phyloP scores from a whole-genome alignment of 768 basidiomycete species.

The Hygrophoropsis aurantiaca region DNA sequence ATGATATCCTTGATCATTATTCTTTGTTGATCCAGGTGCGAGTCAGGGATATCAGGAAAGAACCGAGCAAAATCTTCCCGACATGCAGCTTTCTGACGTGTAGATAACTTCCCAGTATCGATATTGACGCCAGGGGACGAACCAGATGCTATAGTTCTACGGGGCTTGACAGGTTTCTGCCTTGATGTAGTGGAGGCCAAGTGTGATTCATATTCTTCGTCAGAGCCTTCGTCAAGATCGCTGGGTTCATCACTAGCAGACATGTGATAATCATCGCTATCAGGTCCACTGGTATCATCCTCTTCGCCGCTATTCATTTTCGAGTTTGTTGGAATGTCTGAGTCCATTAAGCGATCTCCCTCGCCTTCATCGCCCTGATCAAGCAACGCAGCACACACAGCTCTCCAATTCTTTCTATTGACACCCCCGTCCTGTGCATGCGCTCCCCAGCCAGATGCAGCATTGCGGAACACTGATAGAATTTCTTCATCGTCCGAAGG shows the following conservation, averaged over 20 bases:
- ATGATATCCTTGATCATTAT: slow-evolving; percentile 70
- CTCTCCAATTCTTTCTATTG: slow-evolving; percentile 71
- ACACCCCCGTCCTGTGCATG: slow-evolving; percentile 39
- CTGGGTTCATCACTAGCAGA: slow-evolving; percentile 22
- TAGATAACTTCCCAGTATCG: slow-evolving; percentile 36
- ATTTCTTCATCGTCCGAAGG: slow-evolving; percentile 74
- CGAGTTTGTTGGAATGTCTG: slow-evolving; percentile 18
- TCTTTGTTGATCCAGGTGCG: slow-evolving; percentile 48
- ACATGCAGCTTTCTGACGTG: slow-evolving; percentile 53
- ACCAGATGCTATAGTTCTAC: slow-evolving; percentile 1
- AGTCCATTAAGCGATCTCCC: slow-evolving; percentile 7
- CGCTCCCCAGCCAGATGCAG: slow-evolving; percentile 68
- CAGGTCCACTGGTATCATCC: slow-evolving; percentile 27
- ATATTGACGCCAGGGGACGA: not conserved
- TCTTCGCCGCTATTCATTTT: slow-evolving; percentile 6
- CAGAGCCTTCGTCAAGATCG: slow-evolving; percentile 23
- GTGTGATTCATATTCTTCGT: slow-evolving; percentile 27
- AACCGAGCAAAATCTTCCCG: slow-evolving; percentile 69
- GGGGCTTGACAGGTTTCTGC: slow-evolving; percentile 1
- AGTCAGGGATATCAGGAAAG: slow-evolving; percentile 56
- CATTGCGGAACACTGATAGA: slow-evolving; percentile 70
- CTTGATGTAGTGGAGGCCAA: slow-evolving; percentile 7
- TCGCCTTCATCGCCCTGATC: slow-evolving; percentile 39
- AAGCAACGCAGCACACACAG: slow-evolving; percentile 76
- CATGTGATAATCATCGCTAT: slow-evolving; percentile 26